These are phyloP conservation scores for Lojkania enalia DNA, from an alignment of 2,329 filamentous ascomycete genomes.

Conservation along the genomic window DNA sequence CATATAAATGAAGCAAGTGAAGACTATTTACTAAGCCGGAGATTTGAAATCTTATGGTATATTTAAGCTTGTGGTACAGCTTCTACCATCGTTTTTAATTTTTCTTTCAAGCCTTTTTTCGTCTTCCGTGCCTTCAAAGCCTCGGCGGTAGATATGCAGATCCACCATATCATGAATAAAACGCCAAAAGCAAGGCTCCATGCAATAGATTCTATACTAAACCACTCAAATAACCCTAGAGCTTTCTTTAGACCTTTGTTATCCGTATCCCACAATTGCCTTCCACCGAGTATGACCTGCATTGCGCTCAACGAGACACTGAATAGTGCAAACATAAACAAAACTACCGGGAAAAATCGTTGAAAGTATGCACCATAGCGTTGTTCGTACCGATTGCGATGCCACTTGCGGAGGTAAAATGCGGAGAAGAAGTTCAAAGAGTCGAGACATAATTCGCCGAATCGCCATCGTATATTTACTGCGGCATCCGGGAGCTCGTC, in stretches of 20 bases:
- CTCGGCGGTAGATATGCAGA: slow-evolving; percentile 17
- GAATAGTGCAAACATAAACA: slow-evolving; percentile 25
- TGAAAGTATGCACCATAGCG: slow-evolving; percentile 21
- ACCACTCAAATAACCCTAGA: slow-evolving; percentile 21
- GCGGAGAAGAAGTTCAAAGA: slow-evolving; percentile 25
- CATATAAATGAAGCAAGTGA: too few relatives aligned
- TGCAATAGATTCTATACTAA: slow-evolving; percentile 17
- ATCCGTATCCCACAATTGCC: slow-evolving; percentile 17
- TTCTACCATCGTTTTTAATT: too few relatives aligned
- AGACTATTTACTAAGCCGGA: too few relatives aligned
- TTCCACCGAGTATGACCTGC: slow-evolving; percentile 24
- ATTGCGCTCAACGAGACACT: slow-evolving; percentile 25
- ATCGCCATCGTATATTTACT: slow-evolving; percentile 19
- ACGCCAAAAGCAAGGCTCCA: slow-evolving; percentile 24
- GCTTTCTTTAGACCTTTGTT: slow-evolving; percentile 20
- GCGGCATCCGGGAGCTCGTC: slow-evolving; percentile 13
- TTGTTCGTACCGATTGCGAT: slow-evolving; percentile 23
- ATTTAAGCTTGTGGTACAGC: too few relatives aligned
- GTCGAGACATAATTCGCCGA: slow-evolving; percentile 21
- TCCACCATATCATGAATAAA: slow-evolving; percentile 25
- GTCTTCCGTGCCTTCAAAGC: slow-evolving; percentile 16
- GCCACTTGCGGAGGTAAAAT: slow-evolving; percentile 19
- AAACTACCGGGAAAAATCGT: slow-evolving; percentile 21
- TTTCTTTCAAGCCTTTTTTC: slow-evolving; percentile 7
- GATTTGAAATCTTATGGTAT: too few relatives aligned